Percentiles rank a stretch among this genome's conserved stretches.
Evolutionary conservation across 345 rosid species (phyloP).

Genomic region (Draba incana): DNA sequence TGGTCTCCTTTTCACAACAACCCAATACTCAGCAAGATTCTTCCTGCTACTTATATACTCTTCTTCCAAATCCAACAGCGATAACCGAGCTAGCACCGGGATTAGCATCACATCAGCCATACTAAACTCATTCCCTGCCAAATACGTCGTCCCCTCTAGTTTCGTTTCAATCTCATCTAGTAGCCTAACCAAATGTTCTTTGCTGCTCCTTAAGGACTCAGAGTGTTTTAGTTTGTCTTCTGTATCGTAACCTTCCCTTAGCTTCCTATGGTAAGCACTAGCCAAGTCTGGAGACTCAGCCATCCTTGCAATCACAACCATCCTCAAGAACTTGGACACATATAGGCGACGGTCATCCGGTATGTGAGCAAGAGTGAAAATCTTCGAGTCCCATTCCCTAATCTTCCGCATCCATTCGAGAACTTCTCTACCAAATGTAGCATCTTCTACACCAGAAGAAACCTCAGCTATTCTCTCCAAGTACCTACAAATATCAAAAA

Average conservation of each 20-base stretch:
- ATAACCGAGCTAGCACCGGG: conserved; percentile 70
- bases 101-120: conserved; percentile 82
- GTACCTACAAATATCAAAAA: conserved; percentile 52
- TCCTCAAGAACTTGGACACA: conserved; percentile 75
- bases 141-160: conserved; percentile 53
- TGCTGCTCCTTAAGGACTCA: conserved; percentile 52
- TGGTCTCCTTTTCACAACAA: conserved; percentile 63
- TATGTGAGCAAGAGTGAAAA: conserved; percentile 68
- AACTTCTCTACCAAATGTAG: conserved; percentile 52
- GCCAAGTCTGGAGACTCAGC: conserved; percentile 86
- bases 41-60: conserved; percentile 71
- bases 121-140: conserved; percentile 79
- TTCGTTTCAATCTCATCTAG: conserved; percentile 70
- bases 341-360: conserved; percentile 58
- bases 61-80: conserved; percentile 66
- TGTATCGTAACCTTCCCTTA: conserved; percentile 66
- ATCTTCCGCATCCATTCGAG: conserved; percentile 78
- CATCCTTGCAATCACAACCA: conserved; percentile 80
- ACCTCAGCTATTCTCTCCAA: conserved; percentile 74
- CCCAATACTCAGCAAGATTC: conserved; percentile 72
- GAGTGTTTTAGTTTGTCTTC: conserved; percentile 71
- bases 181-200: conserved; percentile 61
- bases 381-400: conserved; percentile 74
- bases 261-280: conserved; percentile 77
- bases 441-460: conserved; percentile 53